Percentiles rank a stretch among this genome's conserved stretches.
These are phyloP conservation scores for Brassica carinata DNA, from an alignment of 345 rosid genomes.

Conservation along the genomic window DNA sequence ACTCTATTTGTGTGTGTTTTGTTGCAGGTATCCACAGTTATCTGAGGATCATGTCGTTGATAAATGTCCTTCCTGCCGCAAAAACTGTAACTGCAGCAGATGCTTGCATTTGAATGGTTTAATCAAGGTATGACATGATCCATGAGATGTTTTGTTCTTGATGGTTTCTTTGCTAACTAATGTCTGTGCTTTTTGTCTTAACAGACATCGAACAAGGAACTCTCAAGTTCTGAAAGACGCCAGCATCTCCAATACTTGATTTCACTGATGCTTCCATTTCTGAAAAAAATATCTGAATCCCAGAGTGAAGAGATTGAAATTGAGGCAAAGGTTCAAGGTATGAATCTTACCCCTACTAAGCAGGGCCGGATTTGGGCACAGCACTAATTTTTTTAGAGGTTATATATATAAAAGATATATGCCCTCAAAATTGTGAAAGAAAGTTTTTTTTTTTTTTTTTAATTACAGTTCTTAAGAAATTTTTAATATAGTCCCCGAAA, in stretches of 20 bases:
- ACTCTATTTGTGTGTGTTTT: slow-evolving; percentile 6
- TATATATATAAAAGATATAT: no score
- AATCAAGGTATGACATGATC: slow-evolving; percentile 51
- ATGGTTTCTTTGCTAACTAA: not conserved
- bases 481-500: no score
- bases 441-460: no score
- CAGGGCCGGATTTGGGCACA: not conserved
- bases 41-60: slow-evolving; percentile 53
- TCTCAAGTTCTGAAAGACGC: slow-evolving; percentile 49
- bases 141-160: no score
- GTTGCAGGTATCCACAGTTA: slow-evolving; percentile 73
- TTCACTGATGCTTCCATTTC: slow-evolving; percentile 56
- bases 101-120: slow-evolving; percentile 71
- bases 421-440: no score
- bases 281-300: slow-evolving; percentile 52
- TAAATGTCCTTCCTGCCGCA: slow-evolving; percentile 74
- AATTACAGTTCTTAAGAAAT: no score
- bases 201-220: slow-evolving; percentile 62
- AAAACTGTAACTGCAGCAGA: slow-evolving; percentile 76
- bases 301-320: slow-evolving; percentile 58
- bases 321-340: slow-evolving; percentile 68
- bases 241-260: slow-evolving; percentile 59
- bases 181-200: slow-evolving; percentile 16
- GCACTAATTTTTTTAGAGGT: no score
- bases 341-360: slow-evolving; percentile 1